A percentile compares a stretch with the other conserved stretches of the same genome.
These are phyloP conservation scores for Saturnispora galanensis DNA, from an alignment of 805 yeast genomes.

Conservation along the genomic window DNA sequence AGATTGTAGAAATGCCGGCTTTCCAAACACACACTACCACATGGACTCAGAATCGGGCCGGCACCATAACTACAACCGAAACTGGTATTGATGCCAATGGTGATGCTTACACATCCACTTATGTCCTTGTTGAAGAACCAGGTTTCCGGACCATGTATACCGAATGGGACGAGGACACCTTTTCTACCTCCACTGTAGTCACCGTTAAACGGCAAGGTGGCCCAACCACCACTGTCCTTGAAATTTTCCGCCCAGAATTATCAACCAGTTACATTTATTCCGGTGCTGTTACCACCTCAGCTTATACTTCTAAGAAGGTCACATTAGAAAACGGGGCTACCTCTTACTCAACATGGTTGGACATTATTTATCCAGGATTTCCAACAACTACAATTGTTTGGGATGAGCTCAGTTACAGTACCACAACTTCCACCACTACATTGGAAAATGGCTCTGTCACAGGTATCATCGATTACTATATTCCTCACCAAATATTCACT, in stretches of 20 bases:
- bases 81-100: background rate
- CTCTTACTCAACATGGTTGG: background rate
- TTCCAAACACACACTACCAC: constrained; percentile 2
- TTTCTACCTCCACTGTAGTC: background rate
- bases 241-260: constrained; percentile 2
- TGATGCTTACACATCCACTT: background rate
- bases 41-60: background rate
- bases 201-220: background rate
- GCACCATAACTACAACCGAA: background rate
- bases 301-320: background rate
- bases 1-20: constrained; percentile 1
- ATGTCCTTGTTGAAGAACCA: background rate
- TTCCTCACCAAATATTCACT: background rate
- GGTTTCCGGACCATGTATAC: constrained; percentile 1
- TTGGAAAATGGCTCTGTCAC: background rate
- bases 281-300: background rate
- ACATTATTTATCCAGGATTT: constrained; percentile 3
- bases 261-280: background rate
- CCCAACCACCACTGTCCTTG: background rate
- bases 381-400: constrained; percentile 1
- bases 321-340: background rate
- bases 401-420: background rate
- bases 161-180: background rate
- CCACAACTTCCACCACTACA: background rate
- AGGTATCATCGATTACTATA: constrained; percentile 2